phyloP scores from a whole-genome alignment of 345 rosid genomes.

The Linum trigynum region DNA sequence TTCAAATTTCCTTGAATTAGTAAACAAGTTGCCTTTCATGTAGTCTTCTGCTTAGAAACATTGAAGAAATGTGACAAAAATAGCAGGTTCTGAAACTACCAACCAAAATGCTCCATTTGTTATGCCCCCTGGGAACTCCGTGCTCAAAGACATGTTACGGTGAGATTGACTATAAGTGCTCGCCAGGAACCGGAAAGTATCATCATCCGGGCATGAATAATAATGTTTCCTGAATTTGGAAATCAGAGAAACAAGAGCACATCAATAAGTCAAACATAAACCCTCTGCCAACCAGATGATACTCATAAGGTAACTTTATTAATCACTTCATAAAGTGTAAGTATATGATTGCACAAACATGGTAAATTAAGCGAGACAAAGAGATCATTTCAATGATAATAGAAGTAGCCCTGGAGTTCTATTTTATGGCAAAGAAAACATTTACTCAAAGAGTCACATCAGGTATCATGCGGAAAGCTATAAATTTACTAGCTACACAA shows the following conservation, averaged over 20 bases:
- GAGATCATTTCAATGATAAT: too few relatives aligned
- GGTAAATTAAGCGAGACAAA: neutral
- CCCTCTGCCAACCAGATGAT: neutral
- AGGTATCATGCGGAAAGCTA: too few relatives aligned
- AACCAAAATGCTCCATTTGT: conserved; percentile 95
- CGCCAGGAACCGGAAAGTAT: conserved; percentile 72
- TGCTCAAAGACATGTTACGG: conserved; percentile 84
- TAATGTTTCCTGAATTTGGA: conserved; percentile 57
- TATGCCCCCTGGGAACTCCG: conserved; percentile 80
- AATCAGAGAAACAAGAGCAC: conserved; percentile 6
- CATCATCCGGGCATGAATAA: conserved; percentile 85
- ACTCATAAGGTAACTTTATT: neutral
- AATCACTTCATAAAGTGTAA: too few relatives aligned
- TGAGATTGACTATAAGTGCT: conserved; percentile 70
- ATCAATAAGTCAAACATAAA: neutral
- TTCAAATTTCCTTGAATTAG: too few relatives aligned
- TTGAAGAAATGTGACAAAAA: neutral
- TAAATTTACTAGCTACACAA: too few relatives aligned
- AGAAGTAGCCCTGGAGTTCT: too few relatives aligned
- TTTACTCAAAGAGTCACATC: too few relatives aligned
- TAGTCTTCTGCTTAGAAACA: neutral
- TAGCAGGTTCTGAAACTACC: conserved; percentile 1
- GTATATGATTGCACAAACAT: neutral
- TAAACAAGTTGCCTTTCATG: too few relatives aligned
- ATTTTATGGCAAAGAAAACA: too few relatives aligned